Evolutionary conservation across 768 basidiomycete species (phyloP), one percentile per base, ranked within the genome.

Genomic region (Hygrocybe coccinea): DNA sequence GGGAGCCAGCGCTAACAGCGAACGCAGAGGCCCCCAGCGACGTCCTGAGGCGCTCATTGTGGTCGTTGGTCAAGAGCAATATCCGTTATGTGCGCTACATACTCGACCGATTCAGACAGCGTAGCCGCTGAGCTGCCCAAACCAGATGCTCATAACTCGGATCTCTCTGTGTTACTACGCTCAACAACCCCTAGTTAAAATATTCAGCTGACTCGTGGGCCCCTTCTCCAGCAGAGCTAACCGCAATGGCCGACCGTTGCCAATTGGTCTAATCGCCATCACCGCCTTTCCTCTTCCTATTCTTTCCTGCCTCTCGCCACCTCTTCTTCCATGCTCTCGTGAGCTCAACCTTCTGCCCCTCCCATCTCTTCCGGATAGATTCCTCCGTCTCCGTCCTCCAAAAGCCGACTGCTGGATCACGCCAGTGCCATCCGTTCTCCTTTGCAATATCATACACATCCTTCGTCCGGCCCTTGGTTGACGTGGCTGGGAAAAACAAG

Each of bases 301-400:
- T 74, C 69, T 89, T 89, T 46, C 81, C 79, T 12, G 88, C 90
- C 64, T 91, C 90, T 56, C 84, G 79, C 69, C 82, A 84, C 46
- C 87, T 70, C 64, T 81, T 81, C 71, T 89, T 90, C 89, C 90
- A 91, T 48, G 82, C 86, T 57, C 69, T 74, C 52, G 90, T 91
- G 67, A 91, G 67, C 52, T 83, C 80, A 0, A 74, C 77, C 62
- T 84, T 86, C 45, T 74, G 71, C n/a, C 73, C 79, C 62, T 91
- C 89, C 89, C 91, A 91, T 51, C 75, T 69, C 59, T 76, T 76
- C 48, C 79, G 75, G 35, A 89, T 86, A 62, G 84, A 82, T n/a
- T 82, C 80, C 37, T 78, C 75, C 14, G 73, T 77, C 55, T 76
- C 74, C 2, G 79, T 80, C 38, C 80, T 68, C 56, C 71, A 77